Conservation (phyloP, 2,329 filamentous ascomycete species). For the Xylariaceae sp. region DNA sequence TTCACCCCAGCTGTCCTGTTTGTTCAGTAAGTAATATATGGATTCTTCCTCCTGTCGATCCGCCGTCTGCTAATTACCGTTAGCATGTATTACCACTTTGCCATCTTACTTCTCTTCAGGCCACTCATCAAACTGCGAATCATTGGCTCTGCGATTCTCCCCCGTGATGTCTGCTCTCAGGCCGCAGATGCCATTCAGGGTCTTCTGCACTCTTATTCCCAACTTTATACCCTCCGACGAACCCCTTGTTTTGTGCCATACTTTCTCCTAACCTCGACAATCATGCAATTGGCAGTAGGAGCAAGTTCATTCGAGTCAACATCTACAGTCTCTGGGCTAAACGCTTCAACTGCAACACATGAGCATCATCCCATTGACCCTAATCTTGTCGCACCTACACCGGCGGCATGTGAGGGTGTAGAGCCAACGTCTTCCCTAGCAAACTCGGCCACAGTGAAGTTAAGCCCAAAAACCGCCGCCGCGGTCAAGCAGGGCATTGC, state of each 20-base stretch:
- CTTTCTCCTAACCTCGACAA: slow-evolving; percentile 56
- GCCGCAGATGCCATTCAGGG: slow-evolving; percentile 56
- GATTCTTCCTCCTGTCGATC: not conserved
- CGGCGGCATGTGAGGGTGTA: not conserved
- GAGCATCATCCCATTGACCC: slow-evolving; percentile 16
- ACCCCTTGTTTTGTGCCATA: slow-evolving; percentile 59
- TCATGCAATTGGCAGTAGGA: slow-evolving; percentile 54
- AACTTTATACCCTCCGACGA: slow-evolving; percentile 52
- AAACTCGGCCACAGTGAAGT: slow-evolving; percentile 24
- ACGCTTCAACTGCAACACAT: slow-evolving; percentile 22
- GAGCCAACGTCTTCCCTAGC: slow-evolving; percentile 16
- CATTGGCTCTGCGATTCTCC: slow-evolving; percentile 57
- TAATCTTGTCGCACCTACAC: not conserved
- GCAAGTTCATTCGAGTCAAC: slow-evolving; percentile 31
- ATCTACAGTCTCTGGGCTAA: slow-evolving; percentile 22
- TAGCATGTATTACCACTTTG: slow-evolving; percentile 67
- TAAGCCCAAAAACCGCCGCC: slow-evolving; percentile 39
- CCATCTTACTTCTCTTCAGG: slow-evolving; percentile 67
- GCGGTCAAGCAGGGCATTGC: slow-evolving; percentile 50
- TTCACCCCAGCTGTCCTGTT: slow-evolving; percentile 69
- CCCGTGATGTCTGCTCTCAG: slow-evolving; percentile 60
- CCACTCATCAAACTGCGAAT: slow-evolving; percentile 63
- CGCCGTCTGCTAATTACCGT: not conserved
- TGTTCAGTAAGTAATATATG: slow-evolving; percentile 60
- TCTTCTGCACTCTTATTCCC: slow-evolving; percentile 51